These are phyloP conservation scores for Eucalyptus pumila DNA, from an alignment of 345 rosid species.

Conservation along the genomic window DNA sequence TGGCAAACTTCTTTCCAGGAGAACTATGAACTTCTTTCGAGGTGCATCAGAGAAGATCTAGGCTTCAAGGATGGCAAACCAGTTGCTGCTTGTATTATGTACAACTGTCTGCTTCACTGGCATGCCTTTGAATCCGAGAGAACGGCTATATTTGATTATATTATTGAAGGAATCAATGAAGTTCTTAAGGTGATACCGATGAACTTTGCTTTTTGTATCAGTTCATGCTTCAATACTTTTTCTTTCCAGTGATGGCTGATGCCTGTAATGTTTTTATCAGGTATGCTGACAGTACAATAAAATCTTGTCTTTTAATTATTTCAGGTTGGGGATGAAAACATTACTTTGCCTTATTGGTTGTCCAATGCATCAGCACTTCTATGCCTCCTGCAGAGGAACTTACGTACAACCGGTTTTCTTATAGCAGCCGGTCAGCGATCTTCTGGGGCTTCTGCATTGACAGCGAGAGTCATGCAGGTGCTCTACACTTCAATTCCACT, in stretches of 20 bases:
- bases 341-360: conserved; percentile 82
- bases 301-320: background rate
- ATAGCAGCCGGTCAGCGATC: conserved; percentile 43
- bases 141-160: conserved; percentile 74
- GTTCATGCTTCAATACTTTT: background rate
- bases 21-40: conserved; percentile 73
- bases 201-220: background rate
- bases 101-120: conserved; percentile 90
- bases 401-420: conserved; percentile 67
- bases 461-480: conserved; percentile 71
- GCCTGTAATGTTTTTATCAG: background rate
- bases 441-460: conserved; percentile 31
- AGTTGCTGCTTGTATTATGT: conserved; percentile 79
- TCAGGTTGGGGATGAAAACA: conserved; percentile 72
- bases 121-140: conserved; percentile 92
- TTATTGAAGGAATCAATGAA: conserved; percentile 83
- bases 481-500: background rate
- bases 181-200: conserved; percentile 52
- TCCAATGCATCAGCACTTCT: conserved; percentile 92
- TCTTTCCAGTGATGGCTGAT: background rate
- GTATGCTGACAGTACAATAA: background rate
- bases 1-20: conserved; percentile 38
- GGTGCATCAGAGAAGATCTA: conserved; percentile 73
- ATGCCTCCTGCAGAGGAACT: conserved; percentile 87
- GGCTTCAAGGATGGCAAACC: conserved; percentile 82